These are phyloP conservation scores for Schwanniomyces yamadae DNA, from an alignment of 805 yeast genomes.

Conservation along the genomic window DNA sequence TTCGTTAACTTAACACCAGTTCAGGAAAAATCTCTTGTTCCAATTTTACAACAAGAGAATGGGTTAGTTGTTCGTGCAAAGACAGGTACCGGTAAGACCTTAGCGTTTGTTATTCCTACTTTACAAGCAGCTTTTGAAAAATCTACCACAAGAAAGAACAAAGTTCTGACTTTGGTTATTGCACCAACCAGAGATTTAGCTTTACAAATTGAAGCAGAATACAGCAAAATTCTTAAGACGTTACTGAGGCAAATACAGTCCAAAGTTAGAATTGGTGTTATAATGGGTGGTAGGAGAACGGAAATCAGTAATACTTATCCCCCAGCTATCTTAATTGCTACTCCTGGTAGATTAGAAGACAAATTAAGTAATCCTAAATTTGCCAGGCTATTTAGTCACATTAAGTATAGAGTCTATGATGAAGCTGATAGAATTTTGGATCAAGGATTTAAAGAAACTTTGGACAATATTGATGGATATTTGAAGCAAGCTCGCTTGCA, in stretches of 20 bases:
- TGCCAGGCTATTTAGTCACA: conserved; percentile 48
- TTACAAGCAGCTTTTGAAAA: conserved; percentile 48
- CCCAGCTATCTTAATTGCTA: conserved; percentile 74
- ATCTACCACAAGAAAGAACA: conserved; percentile 25
- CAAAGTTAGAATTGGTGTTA: conserved; percentile 41
- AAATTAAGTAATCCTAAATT: conserved; percentile 46
- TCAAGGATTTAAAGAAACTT: conserved; percentile 71
- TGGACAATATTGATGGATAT: conserved; percentile 54
- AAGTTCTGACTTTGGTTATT: conserved; percentile 55
- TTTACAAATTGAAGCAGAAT: conserved; percentile 69
- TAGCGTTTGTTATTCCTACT: conserved; percentile 82
- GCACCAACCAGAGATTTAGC: conserved; percentile 94
- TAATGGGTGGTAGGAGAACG: conserved; percentile 66
- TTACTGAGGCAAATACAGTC: conserved; percentile 18
- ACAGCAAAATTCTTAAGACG: conserved; percentile 41
- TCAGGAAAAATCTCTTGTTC: conserved; percentile 61
- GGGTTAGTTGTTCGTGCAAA: conserved; percentile 87
- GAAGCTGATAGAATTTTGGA: conserved; percentile 90
- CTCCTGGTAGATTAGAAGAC: conserved; percentile 84
- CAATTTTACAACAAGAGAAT: conserved; percentile 49
- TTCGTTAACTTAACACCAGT: conserved; percentile 63
- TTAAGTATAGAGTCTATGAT: conserved; percentile 73
- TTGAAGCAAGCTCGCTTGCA: conserved; percentile 38
- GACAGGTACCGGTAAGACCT: conserved; percentile 94
- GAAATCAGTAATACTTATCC: conserved; percentile 23